Evolutionary conservation across 306 rosid species (phyloP), one percentile per base, ranked within the genome.

Genomic region (Pueraria montana): DNA sequence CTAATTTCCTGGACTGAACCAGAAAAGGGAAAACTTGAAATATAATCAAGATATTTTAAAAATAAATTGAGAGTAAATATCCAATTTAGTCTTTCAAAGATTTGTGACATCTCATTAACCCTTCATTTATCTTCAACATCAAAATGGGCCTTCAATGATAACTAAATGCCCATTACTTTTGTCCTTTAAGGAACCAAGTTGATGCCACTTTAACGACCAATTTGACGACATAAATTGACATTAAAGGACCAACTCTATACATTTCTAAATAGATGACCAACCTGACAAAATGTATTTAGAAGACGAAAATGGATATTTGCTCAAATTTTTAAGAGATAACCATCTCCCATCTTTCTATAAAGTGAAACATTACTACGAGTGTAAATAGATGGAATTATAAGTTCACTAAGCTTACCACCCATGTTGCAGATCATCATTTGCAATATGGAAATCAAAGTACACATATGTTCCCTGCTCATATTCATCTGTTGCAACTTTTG

Each of bases 401-500:
- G 59, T 70, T 43, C 24, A 36, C 24, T 59, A 9, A n/a, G 30
- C 90, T 75, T 89, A 93, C 97, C 97, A 93, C 74, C 97, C 97
- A 76, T 90, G 96, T 69, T 89, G 93, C 84, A 85, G 87, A 68
- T 93, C 96, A 78, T 91, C 97, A 66, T 88, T 90, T 74, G 91
- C 92, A 58, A 92, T 83, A 84, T 94, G 98, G 84, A 94, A 94
- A 81, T 94, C 98, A 16, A 94, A 94, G 92, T 94, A 94, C 10
- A 94, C 98, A 66, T 94, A 94, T 21, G 98, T 91, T 50, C 98
- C 98, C 72, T 91, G 96, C 87, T 94, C 98, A 83, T 80, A 94
- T 82, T 94, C 98, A 86, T 94, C 98, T 2, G 98, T 91, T 40
- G 98, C 96, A 45, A 94, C 91, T 91, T 94, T 91, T 45, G 98